Evolutionary conservation across 257 asterid genomes (phyloP).

Genomic region (Ehretia macrophylla): DNA sequence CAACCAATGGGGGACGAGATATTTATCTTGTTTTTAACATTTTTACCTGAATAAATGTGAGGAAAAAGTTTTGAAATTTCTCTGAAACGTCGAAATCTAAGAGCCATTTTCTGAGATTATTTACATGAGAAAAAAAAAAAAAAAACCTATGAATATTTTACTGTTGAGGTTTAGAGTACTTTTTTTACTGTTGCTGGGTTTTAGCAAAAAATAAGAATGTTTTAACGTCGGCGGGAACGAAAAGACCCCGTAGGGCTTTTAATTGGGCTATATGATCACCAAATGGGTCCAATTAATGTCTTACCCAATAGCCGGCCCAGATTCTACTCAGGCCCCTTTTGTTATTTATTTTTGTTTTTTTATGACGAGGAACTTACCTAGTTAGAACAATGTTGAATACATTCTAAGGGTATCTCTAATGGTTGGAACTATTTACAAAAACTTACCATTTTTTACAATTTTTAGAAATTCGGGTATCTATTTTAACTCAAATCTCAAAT

Average conservation of each 20-base stretch:
- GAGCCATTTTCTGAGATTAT: slow-evolving; percentile 29
- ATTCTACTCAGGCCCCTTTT: background rate
- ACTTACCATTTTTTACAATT: too few species aligned
- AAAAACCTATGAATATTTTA: too few species aligned
- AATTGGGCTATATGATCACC: background rate
- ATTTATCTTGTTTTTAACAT: background rate
- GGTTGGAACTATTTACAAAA: too few species aligned
- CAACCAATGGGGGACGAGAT: too few species aligned
- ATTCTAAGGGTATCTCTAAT: too few species aligned
- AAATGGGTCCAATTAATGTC: background rate
- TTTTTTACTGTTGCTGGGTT: background rate
- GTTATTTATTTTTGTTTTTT: too few species aligned
- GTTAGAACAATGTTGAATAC: too few species aligned
- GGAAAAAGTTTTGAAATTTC: slow-evolving; percentile 29
- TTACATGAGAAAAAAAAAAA: background rate
- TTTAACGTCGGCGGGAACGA: background rate
- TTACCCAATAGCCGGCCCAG: background rate
- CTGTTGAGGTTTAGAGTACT: background rate
- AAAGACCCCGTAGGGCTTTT: background rate
- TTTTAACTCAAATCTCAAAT: too few species aligned
- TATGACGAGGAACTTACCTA: too few species aligned
- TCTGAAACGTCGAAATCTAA: slow-evolving; percentile 39
- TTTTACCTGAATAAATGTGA: slow-evolving; percentile 39
- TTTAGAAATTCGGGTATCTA: too few species aligned
- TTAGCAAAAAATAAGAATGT: background rate